Conservation (phyloP, 2,329 filamentous ascomycete species). For the Fusarium staphyleae region DNA sequence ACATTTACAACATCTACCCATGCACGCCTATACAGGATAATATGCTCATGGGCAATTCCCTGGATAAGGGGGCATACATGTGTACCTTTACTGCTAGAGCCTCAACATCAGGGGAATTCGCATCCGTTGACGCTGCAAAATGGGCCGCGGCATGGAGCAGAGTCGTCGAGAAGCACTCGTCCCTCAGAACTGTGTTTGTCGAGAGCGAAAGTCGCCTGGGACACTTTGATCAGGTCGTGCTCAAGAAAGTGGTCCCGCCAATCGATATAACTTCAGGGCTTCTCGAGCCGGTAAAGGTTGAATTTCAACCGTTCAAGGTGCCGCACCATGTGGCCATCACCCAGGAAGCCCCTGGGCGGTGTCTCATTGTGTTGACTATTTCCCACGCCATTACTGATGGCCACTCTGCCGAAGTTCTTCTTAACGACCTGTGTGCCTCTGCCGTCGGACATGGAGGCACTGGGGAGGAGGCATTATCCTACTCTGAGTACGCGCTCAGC, state of each 20-base stretch:
- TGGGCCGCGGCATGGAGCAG: conserved; percentile 2
- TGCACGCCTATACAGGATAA: not conserved
- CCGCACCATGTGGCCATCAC: too few species aligned
- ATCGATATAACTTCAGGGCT: too few species aligned
- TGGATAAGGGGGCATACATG: not conserved
- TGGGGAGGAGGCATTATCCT: too few species aligned
- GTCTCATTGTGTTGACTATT: too few species aligned
- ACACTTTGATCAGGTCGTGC: conserved; percentile 4
- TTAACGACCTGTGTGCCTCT: conserved; percentile 5
- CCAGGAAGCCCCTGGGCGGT: too few species aligned
- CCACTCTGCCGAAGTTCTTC: conserved; percentile 11
- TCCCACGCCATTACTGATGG: conserved; percentile 13
- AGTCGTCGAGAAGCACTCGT: conserved; percentile 1
- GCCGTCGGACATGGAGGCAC: not conserved
- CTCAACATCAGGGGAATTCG: not conserved
- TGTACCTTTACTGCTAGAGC: not conserved
- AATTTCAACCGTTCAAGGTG: too few species aligned
- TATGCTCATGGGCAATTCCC: not conserved
- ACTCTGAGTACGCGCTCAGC: too few species aligned
- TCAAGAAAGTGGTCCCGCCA: not conserved
- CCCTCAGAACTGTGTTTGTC: conserved; percentile 2
- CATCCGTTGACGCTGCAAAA: not conserved
- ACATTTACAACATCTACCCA: conserved; percentile 1
- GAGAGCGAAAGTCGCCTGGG: conserved; percentile 2
- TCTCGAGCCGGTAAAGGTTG: too few species aligned